These are phyloP conservation scores for Gonium pectorale DNA, from an alignment of 139 green algal species.

Conservation along the genomic window DNA sequence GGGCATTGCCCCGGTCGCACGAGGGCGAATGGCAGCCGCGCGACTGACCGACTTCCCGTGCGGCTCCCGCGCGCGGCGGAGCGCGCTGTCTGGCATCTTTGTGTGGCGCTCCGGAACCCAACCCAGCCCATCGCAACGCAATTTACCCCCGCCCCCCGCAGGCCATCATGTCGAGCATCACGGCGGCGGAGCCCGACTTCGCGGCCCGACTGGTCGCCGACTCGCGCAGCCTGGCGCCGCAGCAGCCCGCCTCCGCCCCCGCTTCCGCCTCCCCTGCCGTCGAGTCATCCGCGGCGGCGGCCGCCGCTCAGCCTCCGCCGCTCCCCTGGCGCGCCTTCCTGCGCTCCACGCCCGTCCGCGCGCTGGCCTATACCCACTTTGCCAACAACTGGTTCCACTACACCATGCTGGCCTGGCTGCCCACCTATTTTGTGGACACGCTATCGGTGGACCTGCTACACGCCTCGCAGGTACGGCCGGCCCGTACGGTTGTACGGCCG, in stretches of 20 bases:
- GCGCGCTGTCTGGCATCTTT: too few species aligned
- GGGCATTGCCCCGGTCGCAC: too few species aligned
- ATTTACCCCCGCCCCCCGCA: neutral
- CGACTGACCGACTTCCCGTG: too few species aligned
- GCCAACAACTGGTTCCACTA: conserved; percentile 99
- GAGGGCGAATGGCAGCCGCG: too few species aligned
- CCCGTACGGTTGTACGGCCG: too few species aligned
- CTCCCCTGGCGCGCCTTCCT: conserved; percentile 94
- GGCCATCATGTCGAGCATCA: conserved; percentile 36
- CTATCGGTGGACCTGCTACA: conserved; percentile 84
- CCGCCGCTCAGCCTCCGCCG: neutral
- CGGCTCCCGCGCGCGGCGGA: too few species aligned
- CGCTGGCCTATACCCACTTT: conserved; percentile 95
- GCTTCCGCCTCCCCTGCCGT: neutral
- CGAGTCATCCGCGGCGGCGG: neutral
- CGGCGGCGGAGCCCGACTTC: conserved; percentile 25
- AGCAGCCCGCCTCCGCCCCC: neutral
- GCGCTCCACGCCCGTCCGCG: conserved; percentile 73
- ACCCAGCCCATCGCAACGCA: neutral
- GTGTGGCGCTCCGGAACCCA: too few species aligned
- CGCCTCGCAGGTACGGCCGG: too few species aligned
- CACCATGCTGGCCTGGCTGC: conserved; percentile 97
- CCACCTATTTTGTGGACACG: conserved; percentile 93
- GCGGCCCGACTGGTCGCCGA: neutral
- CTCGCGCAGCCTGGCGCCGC: conserved; percentile 10